A percentile compares a stretch with the other conserved stretches of the same genome.
These are phyloP conservation scores for Populus simonii DNA, from an alignment of 345 rosid genomes.

Conservation along the genomic window DNA sequence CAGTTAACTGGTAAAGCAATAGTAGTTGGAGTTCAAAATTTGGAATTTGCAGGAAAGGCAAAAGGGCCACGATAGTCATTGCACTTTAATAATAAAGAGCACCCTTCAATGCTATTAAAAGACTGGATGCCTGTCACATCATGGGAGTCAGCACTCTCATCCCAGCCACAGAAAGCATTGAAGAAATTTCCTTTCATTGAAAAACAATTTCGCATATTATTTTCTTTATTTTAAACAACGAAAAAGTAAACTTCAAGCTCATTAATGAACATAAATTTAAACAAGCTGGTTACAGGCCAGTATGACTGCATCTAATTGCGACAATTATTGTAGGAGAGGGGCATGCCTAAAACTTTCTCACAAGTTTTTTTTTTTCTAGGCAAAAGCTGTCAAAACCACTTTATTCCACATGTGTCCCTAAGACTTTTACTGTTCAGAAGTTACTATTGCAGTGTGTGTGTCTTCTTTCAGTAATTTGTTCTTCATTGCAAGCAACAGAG, in stretches of 20 bases:
- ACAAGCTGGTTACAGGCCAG: constrained; percentile 12
- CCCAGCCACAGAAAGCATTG: constrained; percentile 25
- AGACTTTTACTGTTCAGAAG: background rate
- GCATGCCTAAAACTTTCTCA: background rate
- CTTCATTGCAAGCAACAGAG: background rate
- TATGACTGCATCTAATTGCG: background rate
- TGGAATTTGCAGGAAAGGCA: background rate
- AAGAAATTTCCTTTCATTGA: constrained; percentile 12
- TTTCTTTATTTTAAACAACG: background rate
- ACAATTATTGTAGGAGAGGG: background rate
- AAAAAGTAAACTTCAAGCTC: background rate
- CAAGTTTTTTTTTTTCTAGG: background rate
- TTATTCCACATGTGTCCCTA: constrained; percentile 14
- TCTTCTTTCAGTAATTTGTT: background rate
- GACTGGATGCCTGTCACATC: constrained; percentile 36
- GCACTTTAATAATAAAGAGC: constrained; percentile 10
- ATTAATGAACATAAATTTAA: background rate
- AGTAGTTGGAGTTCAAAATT: background rate
- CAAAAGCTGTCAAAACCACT: constrained; percentile 18
- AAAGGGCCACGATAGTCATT: constrained; percentile 19
- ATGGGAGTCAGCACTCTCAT: constrained; percentile 24
- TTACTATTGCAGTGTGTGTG: background rate
- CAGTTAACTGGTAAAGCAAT: background rate
- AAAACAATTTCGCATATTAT: background rate
- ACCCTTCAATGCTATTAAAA: constrained; percentile 11